Evolutionary conservation across 805 yeast species (phyloP), one percentile per base, ranked within the genome.

Genomic region (Candida arabinofermentans): DNA sequence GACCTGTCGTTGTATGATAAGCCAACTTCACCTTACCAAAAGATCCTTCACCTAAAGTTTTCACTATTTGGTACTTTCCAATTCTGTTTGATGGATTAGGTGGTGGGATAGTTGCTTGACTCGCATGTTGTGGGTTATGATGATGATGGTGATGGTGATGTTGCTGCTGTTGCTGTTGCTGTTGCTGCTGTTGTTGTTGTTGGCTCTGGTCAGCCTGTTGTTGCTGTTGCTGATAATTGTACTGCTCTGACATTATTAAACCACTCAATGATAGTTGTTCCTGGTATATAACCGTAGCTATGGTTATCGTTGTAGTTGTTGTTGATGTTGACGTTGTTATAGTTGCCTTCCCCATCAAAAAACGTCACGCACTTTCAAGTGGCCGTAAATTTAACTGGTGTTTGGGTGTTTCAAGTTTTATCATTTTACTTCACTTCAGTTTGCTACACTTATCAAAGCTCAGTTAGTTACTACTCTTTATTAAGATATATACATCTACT

Each of bases 1-100:
- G 96, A 30, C 95, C 95, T 3, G 97, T 90, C 12, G 86, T 84
- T 50, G 86, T 71, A 64, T 91, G 96, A 60, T 83, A 85, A 16
- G 95, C 95, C 54, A 90, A 71, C 61, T 90, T 90, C 49, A 90
- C 98, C 60, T 91, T 91, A 55, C 98, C 98, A 60, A 90, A 90
- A 0, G 96, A 89, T 19, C 98, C 98, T 60, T 90, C 97, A 27
- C 98, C 98, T 18, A 90, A 70, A 3, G 96, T 89, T 61, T 89
- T 86, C 53, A 90, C 86, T 40, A 90, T 83, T 62, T 90, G 96
- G 66, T 91, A 90, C 51, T 91, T 84, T 16, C 98, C 99, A 38
- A 93, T 87, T 43, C 90, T 50, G 13, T 53, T 54, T 13, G 57
- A 32, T 23, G 55, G 49, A 18, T 36, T 27, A 24, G 38, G 36